These are phyloP conservation scores for Suhomyces atakaporum DNA, from an alignment of 1,139 yeast species.

Conservation along the genomic window DNA sequence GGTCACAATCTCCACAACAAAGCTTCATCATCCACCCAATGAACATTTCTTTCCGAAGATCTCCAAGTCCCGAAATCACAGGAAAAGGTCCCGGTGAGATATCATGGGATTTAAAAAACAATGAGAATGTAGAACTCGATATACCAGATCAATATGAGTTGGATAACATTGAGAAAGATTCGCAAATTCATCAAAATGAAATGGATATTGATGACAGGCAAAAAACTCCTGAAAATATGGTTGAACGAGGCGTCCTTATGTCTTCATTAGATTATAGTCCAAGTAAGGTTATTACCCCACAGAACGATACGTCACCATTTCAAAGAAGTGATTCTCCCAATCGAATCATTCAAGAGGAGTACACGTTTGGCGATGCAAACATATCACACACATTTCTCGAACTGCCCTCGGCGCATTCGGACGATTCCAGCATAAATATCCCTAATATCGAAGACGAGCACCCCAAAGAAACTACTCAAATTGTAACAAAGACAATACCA, in stretches of 20 bases:
- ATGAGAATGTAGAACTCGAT: background rate
- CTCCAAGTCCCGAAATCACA: too few relatives aligned
- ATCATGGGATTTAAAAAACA: too few relatives aligned
- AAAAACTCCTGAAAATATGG: background rate
- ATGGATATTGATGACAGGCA: background rate
- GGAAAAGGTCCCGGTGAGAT: too few relatives aligned
- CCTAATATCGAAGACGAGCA: background rate
- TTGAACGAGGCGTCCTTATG: too few relatives aligned
- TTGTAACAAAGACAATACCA: background rate
- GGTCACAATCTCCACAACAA: too few relatives aligned
- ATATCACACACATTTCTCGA: slow-evolving; percentile 10
- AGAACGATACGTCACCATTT: slow-evolving; percentile 6
- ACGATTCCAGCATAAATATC: slow-evolving; percentile 3
- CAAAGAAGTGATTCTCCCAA: slow-evolving; percentile 12
- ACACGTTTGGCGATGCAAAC: slow-evolving; percentile 18
- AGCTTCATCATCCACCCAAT: background rate
- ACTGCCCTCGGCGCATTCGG: slow-evolving; percentile 7
- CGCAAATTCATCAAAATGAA: background rate
- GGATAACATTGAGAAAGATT: background rate
- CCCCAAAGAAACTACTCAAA: background rate
- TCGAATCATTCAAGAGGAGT: slow-evolving; percentile 23
- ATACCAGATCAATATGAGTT: background rate
- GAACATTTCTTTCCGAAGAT: too few relatives aligned
- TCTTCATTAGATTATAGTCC: slow-evolving; percentile 4
- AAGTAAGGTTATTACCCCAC: slow-evolving; percentile 9